These are phyloP conservation scores for Ceratobasidium sp. DNA, from an alignment of 1,284 basidiomycete species.

Conservation along the genomic window DNA sequence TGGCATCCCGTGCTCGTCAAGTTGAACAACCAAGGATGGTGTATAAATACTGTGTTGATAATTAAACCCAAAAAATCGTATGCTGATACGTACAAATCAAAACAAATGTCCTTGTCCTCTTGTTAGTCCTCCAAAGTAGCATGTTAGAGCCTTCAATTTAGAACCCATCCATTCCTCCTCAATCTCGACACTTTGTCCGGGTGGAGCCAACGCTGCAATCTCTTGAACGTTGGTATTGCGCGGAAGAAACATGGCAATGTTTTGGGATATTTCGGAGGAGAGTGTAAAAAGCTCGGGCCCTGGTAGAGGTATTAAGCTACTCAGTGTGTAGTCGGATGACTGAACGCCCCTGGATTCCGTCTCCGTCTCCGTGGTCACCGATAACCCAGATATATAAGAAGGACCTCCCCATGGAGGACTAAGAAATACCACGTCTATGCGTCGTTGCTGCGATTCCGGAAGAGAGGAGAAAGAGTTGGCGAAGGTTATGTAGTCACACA, in stretches of 20 bases:
- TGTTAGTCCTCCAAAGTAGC: constrained; percentile 82
- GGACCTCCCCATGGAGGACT: constrained; percentile 95
- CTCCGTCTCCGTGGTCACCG: constrained; percentile 46
- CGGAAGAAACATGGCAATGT: constrained; percentile 92
- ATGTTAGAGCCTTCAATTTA: constrained; percentile 86
- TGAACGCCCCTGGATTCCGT: background rate
- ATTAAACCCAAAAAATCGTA: background rate
- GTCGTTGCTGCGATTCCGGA: constrained; percentile 29
- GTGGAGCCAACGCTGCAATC: constrained; percentile 68
- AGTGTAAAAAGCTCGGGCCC: constrained; percentile 85
- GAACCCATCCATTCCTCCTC: constrained; percentile 91
- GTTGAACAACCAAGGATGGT: background rate
- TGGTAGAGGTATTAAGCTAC: constrained; percentile 80
- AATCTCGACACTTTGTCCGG: constrained; percentile 74
- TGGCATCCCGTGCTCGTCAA: constrained; percentile 40
- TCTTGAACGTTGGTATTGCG: constrained; percentile 84
- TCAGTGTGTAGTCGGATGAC: constrained; percentile 73
- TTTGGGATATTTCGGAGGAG: constrained; percentile 73
- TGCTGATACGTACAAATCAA: constrained; percentile 13
- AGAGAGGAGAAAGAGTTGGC: constrained; percentile 68
- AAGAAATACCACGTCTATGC: constrained; percentile 88
- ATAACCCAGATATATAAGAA: constrained; percentile 68
- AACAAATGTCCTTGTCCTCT: constrained; percentile 72
- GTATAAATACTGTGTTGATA: background rate
- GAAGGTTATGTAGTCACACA: constrained; percentile 88